Base-by-base conservation (phyloP, 2,329 filamentous ascomycete genomes). In the Orbilia quercus region DNA sequence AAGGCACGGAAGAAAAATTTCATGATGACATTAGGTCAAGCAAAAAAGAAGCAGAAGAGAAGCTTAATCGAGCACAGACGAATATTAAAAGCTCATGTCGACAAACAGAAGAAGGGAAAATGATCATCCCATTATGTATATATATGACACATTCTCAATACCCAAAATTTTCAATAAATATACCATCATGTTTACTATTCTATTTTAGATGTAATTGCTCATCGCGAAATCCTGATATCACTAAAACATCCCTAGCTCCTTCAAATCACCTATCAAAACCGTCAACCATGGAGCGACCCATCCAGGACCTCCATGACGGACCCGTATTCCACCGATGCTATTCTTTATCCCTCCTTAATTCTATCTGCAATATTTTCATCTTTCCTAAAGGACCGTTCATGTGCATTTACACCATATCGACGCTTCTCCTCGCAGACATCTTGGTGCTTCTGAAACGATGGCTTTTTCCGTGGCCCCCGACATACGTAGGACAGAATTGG, bases 1-100 rank as follows among this genome's bases (percentile, higher is more conserved):
- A 99, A 99, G 87, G 88, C 91, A 44, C 85, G 94, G 77, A 92
- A 91, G 86, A 99, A 99, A 90, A 99, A 99, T 82, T 96, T 99
- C 82, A 80, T 99, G 78, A 99, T 99, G 95, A 98, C 94, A 40
- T 82, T 99, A 72, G 91, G 94, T 70, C 98, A 99, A 84, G 95
- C 95, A 9, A 96, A 95, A 85, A 87, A 86, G 77, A 99, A 98
- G 85, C 90, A 95, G 79, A 97, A 97, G 89, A 87, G 93, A 79
- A 96, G 92, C 86, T 83, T 99, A 81, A 87, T 91, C 11, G 90
- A 97, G 82, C 92, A 92, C 75, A 87, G 87, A 79, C 92, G 90
- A 82, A 87, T 92, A 36, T 82, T 98, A 76, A 89, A 87, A 80
- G 90, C 88, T 1, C 94, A 98, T 81, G 85, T 94, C 25, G 89